phyloP scores from a whole-genome alignment of 2,329 filamentous ascomycete species.

The Thelonectria rubi region DNA sequence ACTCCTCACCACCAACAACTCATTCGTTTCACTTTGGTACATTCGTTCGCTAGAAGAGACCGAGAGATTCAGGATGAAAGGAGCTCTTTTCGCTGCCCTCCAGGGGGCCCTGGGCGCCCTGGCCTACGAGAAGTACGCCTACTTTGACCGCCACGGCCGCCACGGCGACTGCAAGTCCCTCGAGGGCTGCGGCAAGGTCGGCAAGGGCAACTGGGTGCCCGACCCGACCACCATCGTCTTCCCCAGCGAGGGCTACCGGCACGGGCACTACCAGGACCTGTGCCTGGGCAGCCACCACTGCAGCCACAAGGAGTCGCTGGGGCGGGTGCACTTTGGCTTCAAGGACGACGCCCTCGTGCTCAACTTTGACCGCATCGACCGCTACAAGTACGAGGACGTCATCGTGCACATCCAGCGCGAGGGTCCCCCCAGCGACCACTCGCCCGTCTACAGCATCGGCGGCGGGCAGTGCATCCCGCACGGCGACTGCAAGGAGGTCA shows the following conservation, averaged over 20 bases:
- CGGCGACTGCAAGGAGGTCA: conserved; percentile 36
- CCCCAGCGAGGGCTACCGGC: conserved; percentile 34
- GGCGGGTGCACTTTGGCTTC: conserved; percentile 40
- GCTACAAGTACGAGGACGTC: conserved; percentile 44
- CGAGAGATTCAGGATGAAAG: conserved; percentile 35
- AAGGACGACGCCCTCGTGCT: conserved; percentile 39
- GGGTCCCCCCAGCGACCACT: conserved; percentile 32
- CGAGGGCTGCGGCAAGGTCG: conserved; percentile 37
- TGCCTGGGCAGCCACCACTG: conserved; percentile 35
- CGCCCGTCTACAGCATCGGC: conserved; percentile 36
- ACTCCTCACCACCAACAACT: neutral
- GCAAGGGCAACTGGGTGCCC: conserved; percentile 40
- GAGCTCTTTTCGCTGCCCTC: conserved; percentile 38
- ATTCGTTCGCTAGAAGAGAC: conserved; percentile 23
- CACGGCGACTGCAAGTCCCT: conserved; percentile 26
- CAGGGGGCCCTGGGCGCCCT: conserved; percentile 37
- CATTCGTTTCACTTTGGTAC: conserved; percentile 27
- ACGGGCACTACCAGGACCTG: conserved; percentile 38
- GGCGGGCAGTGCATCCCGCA: conserved; percentile 37
- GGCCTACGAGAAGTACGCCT: conserved; percentile 38
- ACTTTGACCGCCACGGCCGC: conserved; percentile 31
- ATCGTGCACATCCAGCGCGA: conserved; percentile 35
- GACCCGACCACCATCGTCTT: conserved; percentile 40
- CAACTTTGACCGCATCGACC: conserved; percentile 36
- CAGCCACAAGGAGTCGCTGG: conserved; percentile 34